These are phyloP conservation scores for Torulaspora maleeae DNA, from an alignment of 805 yeast genomes.

Conservation along the genomic window DNA sequence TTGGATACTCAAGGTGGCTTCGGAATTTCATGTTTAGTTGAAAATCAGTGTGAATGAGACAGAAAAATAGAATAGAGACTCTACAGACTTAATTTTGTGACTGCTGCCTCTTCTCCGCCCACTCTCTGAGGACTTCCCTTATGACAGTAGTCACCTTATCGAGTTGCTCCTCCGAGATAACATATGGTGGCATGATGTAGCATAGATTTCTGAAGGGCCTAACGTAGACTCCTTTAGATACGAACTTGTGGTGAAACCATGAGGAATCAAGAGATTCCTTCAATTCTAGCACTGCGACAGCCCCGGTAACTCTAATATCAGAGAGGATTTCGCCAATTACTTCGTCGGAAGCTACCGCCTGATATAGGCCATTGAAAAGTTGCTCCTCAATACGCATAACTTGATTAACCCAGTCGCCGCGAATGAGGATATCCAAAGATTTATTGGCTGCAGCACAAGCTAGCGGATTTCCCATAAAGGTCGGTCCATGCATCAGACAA, in stretches of 20 bases:
- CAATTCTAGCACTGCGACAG: constrained; percentile 27
- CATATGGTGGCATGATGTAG: constrained; percentile 31
- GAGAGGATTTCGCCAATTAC: constrained; percentile 12
- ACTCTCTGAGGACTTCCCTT: constrained; percentile 4
- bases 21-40: too few species aligned
- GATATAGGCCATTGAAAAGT: constrained; percentile 16
- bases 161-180: constrained; percentile 20
- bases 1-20: too few species aligned
- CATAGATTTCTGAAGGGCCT: constrained; percentile 26
- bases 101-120: background rate
- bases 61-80: too few species aligned
- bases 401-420: constrained; percentile 25
- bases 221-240: constrained; percentile 22
- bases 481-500: constrained; percentile 32
- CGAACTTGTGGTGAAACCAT: constrained; percentile 23
- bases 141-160: constrained; percentile 6
- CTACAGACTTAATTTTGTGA: too few species aligned
- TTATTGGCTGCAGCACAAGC: constrained; percentile 28
- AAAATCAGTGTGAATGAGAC: too few species aligned
- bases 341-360: constrained; percentile 7
- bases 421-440: constrained; percentile 22
- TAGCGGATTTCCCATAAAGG: constrained; percentile 32
- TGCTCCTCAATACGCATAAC: constrained; percentile 20
- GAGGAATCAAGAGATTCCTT: constrained; percentile 14
- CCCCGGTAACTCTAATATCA: constrained; percentile 21